These are phyloP conservation scores for Monotropa hypopitys DNA, from an alignment of 179 eudicot species.

Conservation along the genomic window DNA sequence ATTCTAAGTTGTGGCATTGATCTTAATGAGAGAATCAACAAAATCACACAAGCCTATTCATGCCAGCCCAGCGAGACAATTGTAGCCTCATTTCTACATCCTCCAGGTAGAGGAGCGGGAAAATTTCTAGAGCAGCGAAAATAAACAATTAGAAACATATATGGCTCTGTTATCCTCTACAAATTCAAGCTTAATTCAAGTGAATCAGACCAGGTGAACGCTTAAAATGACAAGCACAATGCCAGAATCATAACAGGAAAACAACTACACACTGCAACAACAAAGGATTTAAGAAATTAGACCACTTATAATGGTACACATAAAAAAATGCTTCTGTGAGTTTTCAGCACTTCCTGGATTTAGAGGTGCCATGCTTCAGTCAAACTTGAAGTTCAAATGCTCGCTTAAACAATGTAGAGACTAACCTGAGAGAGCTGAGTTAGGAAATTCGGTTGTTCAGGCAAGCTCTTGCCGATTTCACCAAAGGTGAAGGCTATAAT, in stretches of 20 bases:
- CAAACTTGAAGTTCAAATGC: not conserved
- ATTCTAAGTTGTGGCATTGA: not conserved
- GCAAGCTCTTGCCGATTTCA: constrained; percentile 45
- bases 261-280: not conserved
- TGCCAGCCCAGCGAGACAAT: not conserved
- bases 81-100: not conserved
- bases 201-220: not conserved
- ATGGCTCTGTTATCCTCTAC: not conserved
- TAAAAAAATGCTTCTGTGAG: not conserved
- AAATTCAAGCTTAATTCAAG: not conserved
- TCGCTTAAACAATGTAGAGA: not conserved
- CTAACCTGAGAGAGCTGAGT: constrained; percentile 73
- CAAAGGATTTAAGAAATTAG: not conserved
- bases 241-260: not conserved
- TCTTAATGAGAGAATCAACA: not conserved
- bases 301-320: not conserved
- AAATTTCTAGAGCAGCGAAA: not conserved
- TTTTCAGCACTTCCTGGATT: not conserved
- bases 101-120: not conserved
- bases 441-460: constrained; percentile 56
- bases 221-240: not conserved
- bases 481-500: constrained; percentile 85
- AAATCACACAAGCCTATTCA: not conserved
- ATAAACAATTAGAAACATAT: not conserved
- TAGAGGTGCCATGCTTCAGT: not conserved